Base-by-base conservation (phyloP, 495 filamentous ascomycete species). In the Penicillium chermesinum region DNA sequence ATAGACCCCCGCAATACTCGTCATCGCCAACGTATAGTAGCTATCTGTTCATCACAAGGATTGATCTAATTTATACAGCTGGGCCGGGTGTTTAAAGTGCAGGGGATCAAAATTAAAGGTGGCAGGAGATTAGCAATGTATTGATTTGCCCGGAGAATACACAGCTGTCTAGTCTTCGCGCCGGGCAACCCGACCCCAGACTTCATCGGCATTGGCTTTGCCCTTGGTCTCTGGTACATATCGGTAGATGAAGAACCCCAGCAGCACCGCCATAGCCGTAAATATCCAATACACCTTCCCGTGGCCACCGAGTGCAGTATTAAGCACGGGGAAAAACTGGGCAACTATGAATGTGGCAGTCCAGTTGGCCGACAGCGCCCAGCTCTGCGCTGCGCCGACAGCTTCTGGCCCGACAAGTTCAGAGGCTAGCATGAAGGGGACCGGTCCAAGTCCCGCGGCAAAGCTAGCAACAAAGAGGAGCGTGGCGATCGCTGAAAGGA, bases 211-310 rank as follows among this genome's bases (percentile, higher is more conserved):
- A 54, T 81, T 83, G 42, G 76, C 80, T 72, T 86, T 93, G 3
- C 87, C 89, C 57, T 78, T 86, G 1, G 89, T 94, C 70, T 96
- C 90, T 0, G 90, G 90, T 5, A 96, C 86, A 32, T 70, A 77
- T 65, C 72, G 75, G 17, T 72, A 68, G 17, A 93, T 82, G 58
- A 94, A 91, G 1, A 64, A 27, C 0, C 79, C 83, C 44, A 84
- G 79, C 14, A 88, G 36, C 2, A 71, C 70, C 0, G 88, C 88
- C 50, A 93, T 71, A 1, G 58, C 84, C 0, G 89, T 83, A 63
- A 96, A 96, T 10, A 94, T 71, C 70, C 89, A 95, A 62, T 91
- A 96, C 0, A 90, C 85, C 74, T 82, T 85, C 0, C 91, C 91
- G 4, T 82, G 78, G 0, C 84, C 85, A 1, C 84, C 84, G 42